phyloP scores from a whole-genome alignment of 257 asterid genomes.

The Nicotiana obtusifolia region DNA sequence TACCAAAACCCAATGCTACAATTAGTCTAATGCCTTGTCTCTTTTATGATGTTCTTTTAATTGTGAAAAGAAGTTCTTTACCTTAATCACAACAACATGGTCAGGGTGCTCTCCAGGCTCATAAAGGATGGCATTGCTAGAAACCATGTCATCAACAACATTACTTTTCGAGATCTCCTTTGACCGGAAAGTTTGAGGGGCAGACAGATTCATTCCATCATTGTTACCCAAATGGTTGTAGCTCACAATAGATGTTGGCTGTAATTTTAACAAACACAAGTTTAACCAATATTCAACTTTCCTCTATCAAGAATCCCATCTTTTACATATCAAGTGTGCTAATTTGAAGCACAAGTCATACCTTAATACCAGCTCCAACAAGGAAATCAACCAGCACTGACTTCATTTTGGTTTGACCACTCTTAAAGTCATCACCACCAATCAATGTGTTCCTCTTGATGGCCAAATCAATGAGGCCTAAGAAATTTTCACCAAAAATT shows the following conservation, averaged over 20 bases:
- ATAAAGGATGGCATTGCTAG: conserved; percentile 88
- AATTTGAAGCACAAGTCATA: conserved; percentile 11
- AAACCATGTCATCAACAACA: conserved; percentile 98
- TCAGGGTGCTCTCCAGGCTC: conserved; percentile 99
- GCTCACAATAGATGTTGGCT: conserved; percentile 99
- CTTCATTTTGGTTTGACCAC: conserved; percentile 98
- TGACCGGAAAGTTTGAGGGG: conserved; percentile 95
- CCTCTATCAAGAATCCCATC: not conserved
- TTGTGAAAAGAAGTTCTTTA: conserved; percentile 9
- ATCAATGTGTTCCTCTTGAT: conserved; percentile 72
- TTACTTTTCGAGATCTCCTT: conserved; percentile 98
- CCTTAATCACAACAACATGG: conserved; percentile 97
- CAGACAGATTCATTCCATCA: conserved; percentile 94
- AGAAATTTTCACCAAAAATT: not conserved
- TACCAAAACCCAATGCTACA: not conserved
- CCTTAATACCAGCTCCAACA: conserved; percentile 99
- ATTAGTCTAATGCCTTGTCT: not conserved
- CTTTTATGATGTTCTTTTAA: not conserved
- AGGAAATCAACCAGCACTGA: conserved; percentile 96
- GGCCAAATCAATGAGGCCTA: conserved; percentile 85
- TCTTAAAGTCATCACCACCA: conserved; percentile 97
- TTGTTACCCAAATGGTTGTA: conserved; percentile 98
- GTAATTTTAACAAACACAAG: conserved; percentile 2
- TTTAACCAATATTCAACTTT: not conserved
- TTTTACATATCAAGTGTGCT: not conserved